Evolutionary conservation across 2,329 filamentous ascomycete species (phyloP).

Genomic region (Monosporascus ibericus): DNA sequence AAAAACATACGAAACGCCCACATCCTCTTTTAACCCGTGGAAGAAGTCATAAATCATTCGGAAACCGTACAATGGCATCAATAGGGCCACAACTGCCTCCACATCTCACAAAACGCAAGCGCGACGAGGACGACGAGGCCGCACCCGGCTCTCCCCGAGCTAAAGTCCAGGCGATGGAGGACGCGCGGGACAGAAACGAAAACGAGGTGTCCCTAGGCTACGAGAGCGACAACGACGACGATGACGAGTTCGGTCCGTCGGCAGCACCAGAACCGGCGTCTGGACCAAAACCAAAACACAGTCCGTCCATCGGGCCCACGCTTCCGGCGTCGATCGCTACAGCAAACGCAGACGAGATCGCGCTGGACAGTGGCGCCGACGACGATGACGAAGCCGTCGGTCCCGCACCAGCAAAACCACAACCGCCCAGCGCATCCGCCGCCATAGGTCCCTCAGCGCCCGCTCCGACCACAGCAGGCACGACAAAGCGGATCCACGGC

Average conservation of each 20-base stretch:
- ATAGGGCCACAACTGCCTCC: conserved; percentile 67
- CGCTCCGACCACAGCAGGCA: conserved; percentile 5
- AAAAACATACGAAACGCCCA: no score
- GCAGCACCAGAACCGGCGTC: conserved; percentile 5
- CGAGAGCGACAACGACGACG: conserved; percentile 14
- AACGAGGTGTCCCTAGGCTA: conserved; percentile 27
- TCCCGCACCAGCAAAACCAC: conserved; percentile 21
- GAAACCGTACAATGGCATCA: conserved; percentile 50
- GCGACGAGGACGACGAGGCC: conserved; percentile 38
- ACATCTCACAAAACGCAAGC: conserved; percentile 59
- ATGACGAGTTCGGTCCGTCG: conserved; percentile 6
- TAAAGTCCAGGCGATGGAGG: conserved; percentile 37
- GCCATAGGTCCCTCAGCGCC: conserved; percentile 1
- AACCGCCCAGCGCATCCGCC: background rate
- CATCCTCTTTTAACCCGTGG: background rate
- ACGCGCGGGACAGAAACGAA: conserved; percentile 35
- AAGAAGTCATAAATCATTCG: background rate
- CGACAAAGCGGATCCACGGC: conserved; percentile 29
- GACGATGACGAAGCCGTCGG: conserved; percentile 25
- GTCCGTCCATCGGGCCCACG: conserved; percentile 10
- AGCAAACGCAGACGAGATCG: conserved; percentile 41
- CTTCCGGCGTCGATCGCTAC: conserved; percentile 5
- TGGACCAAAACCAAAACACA: conserved; percentile 1
- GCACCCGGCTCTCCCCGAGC: conserved; percentile 33
- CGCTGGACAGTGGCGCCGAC: conserved; percentile 35